Evolutionary conservation across 2,329 filamentous ascomycete species (phyloP), one percentile per base, ranked within the genome.

Genomic region (Fonsecaea nubica): DNA sequence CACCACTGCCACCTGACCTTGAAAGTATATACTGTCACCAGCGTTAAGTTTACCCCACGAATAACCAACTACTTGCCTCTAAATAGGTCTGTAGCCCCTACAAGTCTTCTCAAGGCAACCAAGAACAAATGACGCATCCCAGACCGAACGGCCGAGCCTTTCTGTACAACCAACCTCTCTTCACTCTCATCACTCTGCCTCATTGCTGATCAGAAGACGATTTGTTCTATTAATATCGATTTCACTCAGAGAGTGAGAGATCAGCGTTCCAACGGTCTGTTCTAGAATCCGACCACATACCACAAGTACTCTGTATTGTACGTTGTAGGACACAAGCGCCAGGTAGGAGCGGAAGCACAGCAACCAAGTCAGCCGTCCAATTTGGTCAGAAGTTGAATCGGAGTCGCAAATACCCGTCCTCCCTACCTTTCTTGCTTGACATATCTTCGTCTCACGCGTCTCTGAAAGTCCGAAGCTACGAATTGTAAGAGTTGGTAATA

Each of bases 191-290:
- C 21, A n/a, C 40, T 42, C 5, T 15, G 8, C 9, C 36, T 38
- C 36, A 38, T 15, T 13, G 38, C 13, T 45, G n/a, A 45, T 45
- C 40, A 45, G 40, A 45, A 18, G 40, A 45, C 45, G 18, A 18
- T 50, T 50, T 9, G 3, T 38, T 38, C 45, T 50, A 50, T 50
- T 50, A 50, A 25, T 50, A 50, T 50, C 45, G 10, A 21, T n/a
- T n/a, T 50, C 21, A 50, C 45, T 50, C 45, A 25, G 1, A 10
- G 6, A 9, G 8, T 25, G 45, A 50, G 18, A 5, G 18, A 13
- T 42, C 38, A 15, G 15, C 2, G 38, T 13, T 42, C 21, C 25
- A 3, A 25, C 25, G 25, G 25, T 25, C 25, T 3, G 18, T 21
- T 48, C n/a, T 18, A 6, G 42, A 4, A 8, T 21, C 8, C n/a